phyloP scores from a whole-genome alignment of 257 asterid species.

The Solanum megistacrolobum region DNA sequence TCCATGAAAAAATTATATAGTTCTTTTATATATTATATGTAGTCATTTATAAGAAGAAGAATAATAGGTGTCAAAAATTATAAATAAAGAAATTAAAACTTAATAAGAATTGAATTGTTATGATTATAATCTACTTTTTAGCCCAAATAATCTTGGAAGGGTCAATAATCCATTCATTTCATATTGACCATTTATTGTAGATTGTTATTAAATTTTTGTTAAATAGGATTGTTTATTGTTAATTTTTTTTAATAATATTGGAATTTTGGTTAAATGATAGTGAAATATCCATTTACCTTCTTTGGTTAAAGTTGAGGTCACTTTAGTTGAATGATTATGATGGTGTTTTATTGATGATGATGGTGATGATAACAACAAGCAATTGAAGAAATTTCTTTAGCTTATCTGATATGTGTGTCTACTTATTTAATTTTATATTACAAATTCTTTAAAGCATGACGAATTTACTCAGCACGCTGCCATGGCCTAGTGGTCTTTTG shows the following conservation, averaged over 20 bases:
- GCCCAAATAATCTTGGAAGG: neutral
- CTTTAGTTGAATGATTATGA: neutral
- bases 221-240: neutral
- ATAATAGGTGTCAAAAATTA: neutral
- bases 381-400: neutral
- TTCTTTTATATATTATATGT: no score
- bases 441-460: no score
- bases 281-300: neutral
- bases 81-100: neutral
- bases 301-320: neutral
- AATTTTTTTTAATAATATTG: neutral
- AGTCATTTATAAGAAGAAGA: no score
- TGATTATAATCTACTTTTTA: neutral
- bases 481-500: no score
- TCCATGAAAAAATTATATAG: no score
- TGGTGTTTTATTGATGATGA: neutral
- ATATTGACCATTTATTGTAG: neutral
- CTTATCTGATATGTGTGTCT: no score
- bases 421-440: no score
- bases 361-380: neutral
- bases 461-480: no score
- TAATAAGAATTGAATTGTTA: neutral
- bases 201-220: neutral
- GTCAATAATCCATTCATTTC: neutral
- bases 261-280: neutral